These are phyloP conservation scores for Uronychia setigera DNA, from an alignment of 73 alveolate species.

Conservation along the genomic window DNA sequence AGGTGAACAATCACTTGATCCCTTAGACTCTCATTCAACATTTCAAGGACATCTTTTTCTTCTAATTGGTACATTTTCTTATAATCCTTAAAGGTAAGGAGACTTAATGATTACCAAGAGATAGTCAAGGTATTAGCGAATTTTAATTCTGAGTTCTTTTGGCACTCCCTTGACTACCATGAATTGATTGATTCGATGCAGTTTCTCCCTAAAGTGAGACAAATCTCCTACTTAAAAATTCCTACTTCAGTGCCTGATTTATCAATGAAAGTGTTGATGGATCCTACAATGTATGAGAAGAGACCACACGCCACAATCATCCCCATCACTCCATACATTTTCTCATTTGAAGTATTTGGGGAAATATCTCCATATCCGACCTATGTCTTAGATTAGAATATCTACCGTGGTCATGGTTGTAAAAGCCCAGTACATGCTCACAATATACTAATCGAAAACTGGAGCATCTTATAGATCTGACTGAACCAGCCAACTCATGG, in stretches of 20 bases:
- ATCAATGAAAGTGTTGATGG: slow-evolving; percentile 52
- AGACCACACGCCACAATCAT: not conserved
- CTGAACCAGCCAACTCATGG: slow-evolving; percentile 39
- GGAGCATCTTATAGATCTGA: slow-evolving; percentile 40
- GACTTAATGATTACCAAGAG: slow-evolving; percentile 23
- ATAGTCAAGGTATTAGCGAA: not conserved
- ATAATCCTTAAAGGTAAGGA: slow-evolving; percentile 10
- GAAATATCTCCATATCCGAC: slow-evolving; percentile 80
- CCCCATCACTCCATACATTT: slow-evolving; percentile 47
- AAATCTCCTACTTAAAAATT: slow-evolving; percentile 21
- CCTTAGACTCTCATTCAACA: slow-evolving; percentile 40
- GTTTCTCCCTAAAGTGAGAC: slow-evolving; percentile 38
- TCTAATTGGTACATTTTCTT: slow-evolving; percentile 25
- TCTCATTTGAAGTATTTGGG: slow-evolving; percentile 49
- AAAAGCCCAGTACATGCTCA: not conserved
- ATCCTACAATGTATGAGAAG: slow-evolving; percentile 5
- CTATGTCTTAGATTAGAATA: not conserved
- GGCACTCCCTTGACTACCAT: slow-evolving; percentile 1
- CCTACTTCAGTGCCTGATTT: slow-evolving; percentile 5
- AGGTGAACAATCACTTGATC: slow-evolving; percentile 21
- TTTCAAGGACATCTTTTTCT: slow-evolving; percentile 38
- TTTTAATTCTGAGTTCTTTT: not conserved
- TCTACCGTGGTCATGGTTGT: slow-evolving; percentile 75
- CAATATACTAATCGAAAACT: slow-evolving; percentile 13
- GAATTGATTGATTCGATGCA: slow-evolving; percentile 10